A percentile compares a stretch with the other conserved stretches of the same genome.
Evolutionary conservation across 1,284 basidiomycete genomes (phyloP).

Genomic region (Irpex sp.): DNA sequence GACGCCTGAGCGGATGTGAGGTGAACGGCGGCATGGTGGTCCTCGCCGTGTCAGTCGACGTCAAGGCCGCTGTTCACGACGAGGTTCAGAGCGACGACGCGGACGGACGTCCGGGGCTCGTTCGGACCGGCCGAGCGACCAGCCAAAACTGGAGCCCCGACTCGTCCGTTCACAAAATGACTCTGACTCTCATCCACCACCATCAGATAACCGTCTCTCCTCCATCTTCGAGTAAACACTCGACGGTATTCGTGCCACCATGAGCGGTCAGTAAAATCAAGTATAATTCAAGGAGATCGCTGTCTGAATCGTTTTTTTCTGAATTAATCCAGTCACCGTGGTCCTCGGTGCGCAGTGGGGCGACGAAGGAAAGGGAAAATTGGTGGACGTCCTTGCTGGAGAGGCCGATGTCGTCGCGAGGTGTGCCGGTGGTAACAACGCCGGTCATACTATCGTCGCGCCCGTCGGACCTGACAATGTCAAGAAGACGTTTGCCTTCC

Average conservation of each 20-base stretch:
- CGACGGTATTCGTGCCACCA: not conserved
- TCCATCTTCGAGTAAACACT: not conserved
- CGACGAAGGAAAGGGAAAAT: constrained; percentile 95
- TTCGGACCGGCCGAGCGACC: not conserved
- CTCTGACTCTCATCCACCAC: not conserved
- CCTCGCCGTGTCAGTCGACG: too few relatives aligned
- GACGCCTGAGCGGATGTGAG: constrained; percentile 47
- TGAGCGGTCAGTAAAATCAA: not conserved
- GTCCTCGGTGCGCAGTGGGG: constrained; percentile 93
- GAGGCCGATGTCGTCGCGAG: constrained; percentile 92
- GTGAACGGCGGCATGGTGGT: constrained; percentile 54
- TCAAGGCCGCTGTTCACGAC: not conserved
- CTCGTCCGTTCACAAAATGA: not conserved
- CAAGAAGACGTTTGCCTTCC: constrained; percentile 91
- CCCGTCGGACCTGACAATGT: constrained; percentile 61
- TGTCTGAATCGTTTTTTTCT: not conserved
- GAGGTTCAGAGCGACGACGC: not conserved
- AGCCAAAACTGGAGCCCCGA: not conserved
- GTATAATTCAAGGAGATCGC: not conserved
- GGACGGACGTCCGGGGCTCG: too few relatives aligned
- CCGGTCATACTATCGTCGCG: constrained; percentile 96
- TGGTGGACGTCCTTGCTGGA: constrained; percentile 89
- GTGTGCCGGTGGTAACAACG: constrained; percentile 98
- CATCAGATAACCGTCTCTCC: not conserved
- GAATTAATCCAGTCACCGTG: constrained; percentile 51